Conservation (phyloP, 371 early-diverging fungal genomes). For the Mucor irregularis region DNA sequence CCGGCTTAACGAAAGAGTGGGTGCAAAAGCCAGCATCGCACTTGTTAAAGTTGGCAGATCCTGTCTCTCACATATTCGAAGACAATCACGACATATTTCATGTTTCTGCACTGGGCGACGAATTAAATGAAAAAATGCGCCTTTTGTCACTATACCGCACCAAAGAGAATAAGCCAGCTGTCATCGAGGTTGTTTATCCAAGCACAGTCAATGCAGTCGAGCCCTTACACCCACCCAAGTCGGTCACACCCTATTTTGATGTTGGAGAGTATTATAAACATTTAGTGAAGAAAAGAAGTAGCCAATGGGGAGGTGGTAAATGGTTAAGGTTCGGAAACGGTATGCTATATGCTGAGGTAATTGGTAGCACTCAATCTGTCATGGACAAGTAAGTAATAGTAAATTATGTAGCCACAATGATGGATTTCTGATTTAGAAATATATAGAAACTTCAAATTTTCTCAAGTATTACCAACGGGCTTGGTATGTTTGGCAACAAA, state of each 20-base stretch:
- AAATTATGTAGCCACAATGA: too few species aligned
- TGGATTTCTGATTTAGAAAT: neutral
- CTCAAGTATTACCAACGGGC: constrained; percentile 70
- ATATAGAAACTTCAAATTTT: constrained; percentile 65
- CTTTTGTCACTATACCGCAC: constrained; percentile 11
- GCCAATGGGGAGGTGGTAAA: constrained; percentile 26
- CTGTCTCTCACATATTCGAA: constrained; percentile 17
- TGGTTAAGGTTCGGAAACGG: constrained; percentile 66
- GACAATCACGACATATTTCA: constrained; percentile 46
- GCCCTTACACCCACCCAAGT: constrained; percentile 22
- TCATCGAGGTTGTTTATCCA: constrained; percentile 17
- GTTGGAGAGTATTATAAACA: constrained; percentile 39
- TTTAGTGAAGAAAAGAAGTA: constrained; percentile 20
- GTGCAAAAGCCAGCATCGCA: constrained; percentile 19
- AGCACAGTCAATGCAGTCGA: constrained; percentile 5
- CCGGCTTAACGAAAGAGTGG: constrained; percentile 38
- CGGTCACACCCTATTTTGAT: constrained; percentile 48
- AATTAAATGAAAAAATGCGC: neutral
- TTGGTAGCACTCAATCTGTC: constrained; percentile 88
- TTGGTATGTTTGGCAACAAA: constrained; percentile 75
- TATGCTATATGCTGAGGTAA: constrained; percentile 74
- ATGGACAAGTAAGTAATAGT: constrained; percentile 67
- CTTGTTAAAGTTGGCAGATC: constrained; percentile 20
- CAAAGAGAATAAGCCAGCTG: constrained; percentile 6
- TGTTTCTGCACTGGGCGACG: constrained; percentile 15